Conservation (phyloP, 129 eudicot species). For the Lonicera japonica region DNA sequence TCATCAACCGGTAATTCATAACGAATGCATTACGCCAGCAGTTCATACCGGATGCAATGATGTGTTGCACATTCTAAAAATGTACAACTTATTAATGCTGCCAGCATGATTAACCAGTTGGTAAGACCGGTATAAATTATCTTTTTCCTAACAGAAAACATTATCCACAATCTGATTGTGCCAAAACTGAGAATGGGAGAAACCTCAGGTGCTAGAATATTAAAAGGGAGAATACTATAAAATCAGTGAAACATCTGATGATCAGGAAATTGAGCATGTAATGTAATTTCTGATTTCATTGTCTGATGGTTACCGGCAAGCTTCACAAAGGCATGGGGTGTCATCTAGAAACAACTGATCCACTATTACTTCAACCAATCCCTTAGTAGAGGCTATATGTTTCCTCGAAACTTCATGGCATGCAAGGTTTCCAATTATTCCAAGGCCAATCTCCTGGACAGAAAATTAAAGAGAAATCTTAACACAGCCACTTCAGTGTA, state of each 20-base stretch:
- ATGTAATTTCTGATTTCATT: background rate
- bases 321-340: slow-evolving; percentile 81
- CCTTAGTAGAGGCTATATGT: slow-evolving; percentile 44
- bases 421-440: slow-evolving; percentile 89
- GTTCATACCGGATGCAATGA: no score
- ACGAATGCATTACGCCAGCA: no score
- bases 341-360: slow-evolving; percentile 75
- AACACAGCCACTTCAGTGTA: background rate
- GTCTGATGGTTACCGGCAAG: slow-evolving; percentile 47
- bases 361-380: slow-evolving; percentile 57
- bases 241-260: background rate
- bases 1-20: no score
- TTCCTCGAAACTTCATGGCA: slow-evolving; percentile 70
- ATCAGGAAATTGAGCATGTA: background rate
- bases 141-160: no score
- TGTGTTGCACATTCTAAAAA: no score
- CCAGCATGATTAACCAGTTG: no score
- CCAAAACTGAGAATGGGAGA: no score
- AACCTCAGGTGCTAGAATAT: background rate
- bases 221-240: background rate
- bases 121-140: no score
- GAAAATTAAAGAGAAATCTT: background rate
- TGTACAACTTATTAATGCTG: no score
- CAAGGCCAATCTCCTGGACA: slow-evolving; percentile 83
- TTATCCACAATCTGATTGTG: no score